Conservation (phyloP, 192 early-diverging fungal genomes). For the Backusella australiensis region DNA sequence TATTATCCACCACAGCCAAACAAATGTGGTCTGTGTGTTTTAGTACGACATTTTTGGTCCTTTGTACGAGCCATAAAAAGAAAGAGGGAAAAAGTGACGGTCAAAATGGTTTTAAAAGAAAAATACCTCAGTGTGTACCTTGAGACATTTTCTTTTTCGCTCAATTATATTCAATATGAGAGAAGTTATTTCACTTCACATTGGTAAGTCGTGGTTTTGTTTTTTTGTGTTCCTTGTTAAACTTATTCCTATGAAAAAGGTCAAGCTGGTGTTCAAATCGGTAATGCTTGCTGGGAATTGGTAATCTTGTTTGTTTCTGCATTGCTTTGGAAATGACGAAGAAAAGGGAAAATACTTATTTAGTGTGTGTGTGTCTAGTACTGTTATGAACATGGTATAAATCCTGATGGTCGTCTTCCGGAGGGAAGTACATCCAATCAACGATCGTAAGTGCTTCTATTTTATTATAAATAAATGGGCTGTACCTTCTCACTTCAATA, state of each 20-base stretch:
- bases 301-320: neutral
- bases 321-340: neutral
- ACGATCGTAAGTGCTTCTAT: slow-evolving; percentile 10
- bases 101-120: neutral
- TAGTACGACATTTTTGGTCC: neutral
- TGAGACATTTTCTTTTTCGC: neutral
- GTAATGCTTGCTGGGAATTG: slow-evolving; percentile 99
- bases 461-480: neutral
- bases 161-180: slow-evolving; percentile 47
- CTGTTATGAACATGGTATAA: slow-evolving; percentile 95
- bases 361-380: slow-evolving; percentile 30
- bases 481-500: neutral
- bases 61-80: neutral
- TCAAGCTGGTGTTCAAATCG: slow-evolving; percentile 99
- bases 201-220: slow-evolving; percentile 32
- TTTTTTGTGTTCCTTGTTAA: neutral
- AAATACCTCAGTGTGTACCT: neutral
- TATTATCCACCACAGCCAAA: neutral
- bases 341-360: neutral
- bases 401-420: slow-evolving; percentile 84
- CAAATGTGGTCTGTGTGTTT: neutral
- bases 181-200: slow-evolving; percentile 82
- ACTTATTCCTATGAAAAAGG: neutral
- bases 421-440: slow-evolving; percentile 13
- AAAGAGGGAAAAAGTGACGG: slow-evolving; percentile 1